Base-by-base conservation (phyloP, 2,329 filamentous ascomycete species). In the Juglanconis oblonga region DNA sequence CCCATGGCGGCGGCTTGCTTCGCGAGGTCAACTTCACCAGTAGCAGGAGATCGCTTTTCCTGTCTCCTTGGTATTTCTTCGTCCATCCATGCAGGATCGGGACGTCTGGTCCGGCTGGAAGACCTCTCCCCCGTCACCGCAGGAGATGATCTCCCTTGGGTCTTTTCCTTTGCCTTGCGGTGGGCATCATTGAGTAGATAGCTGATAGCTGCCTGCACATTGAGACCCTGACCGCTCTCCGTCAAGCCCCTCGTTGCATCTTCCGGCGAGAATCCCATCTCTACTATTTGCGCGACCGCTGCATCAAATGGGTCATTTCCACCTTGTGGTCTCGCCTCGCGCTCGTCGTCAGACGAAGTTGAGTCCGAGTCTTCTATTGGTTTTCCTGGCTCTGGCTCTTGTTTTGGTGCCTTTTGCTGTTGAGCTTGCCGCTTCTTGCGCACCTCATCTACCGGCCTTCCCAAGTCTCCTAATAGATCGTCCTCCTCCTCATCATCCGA, bases 121-220 rank as follows among this genome's bases (percentile, higher is more conserved):
- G 64, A 73, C 72, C 66, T 72, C 74, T 64, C 72, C 71, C 67
- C 70, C 70, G 59, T 74, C 76, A 48, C 24, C 7, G 54, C 58
- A n/a, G 61, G 36, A 1, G 58, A 45, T 29, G 45, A 31, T n/a
- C 52, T 50, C 79, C 79, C 56, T 76, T 75, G 14, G 7, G 84
- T 80, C 70, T 92, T 92, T 66, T 90, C 87, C 64, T 88, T 91
- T 31, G 92, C 85, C 71, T 96, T 89, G 44, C 87, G 82, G 72
- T 99, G 95, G 5, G 95, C 95, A 71, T 97, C 91, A 59, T 96
- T 95, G 40, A 99, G 77, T 9, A 99, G 81, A 87, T 89, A 96
- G 45, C 93, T 88, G 6, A 96, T 91, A 2, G 94, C 94, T 52
- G 87, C 88, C 72, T 97, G 92, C 9, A 97, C 86, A 70, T 97